Conservation (phyloP, 2,329 filamentous ascomycete species). For the Apiospora sp. region DNA sequence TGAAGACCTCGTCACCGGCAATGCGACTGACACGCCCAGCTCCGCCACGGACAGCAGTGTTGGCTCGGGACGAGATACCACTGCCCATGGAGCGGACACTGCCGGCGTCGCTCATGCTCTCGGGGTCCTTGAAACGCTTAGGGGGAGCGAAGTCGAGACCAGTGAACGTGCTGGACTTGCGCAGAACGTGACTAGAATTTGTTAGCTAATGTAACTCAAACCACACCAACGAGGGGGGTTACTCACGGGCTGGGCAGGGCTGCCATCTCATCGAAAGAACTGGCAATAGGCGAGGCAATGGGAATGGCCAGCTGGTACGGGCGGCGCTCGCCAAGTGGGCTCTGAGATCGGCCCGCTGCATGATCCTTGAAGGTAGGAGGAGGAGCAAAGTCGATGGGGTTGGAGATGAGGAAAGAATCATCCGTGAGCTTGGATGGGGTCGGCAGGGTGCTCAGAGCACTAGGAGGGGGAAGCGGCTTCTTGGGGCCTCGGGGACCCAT, state of each 20-base stretch:
- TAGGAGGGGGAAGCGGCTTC: slow-evolving; percentile 72
- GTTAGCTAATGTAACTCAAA: slow-evolving; percentile 35
- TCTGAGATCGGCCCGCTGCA: slow-evolving; percentile 72
- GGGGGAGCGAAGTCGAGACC: slow-evolving; percentile 83
- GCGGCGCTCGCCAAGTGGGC: slow-evolving; percentile 68
- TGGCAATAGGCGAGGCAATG: slow-evolving; percentile 79
- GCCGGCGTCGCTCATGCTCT: slow-evolving; percentile 70
- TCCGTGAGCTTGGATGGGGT: slow-evolving; percentile 87
- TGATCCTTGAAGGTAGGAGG: slow-evolving; percentile 72
- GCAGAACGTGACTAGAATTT: slow-evolving; percentile 67
- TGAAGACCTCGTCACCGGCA: slow-evolving; percentile 83
- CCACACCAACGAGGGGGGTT: neutral
- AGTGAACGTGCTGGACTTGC: slow-evolving; percentile 82
- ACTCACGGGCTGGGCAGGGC: slow-evolving; percentile 91
- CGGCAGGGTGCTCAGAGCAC: slow-evolving; percentile 77
- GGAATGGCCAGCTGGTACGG: slow-evolving; percentile 80
- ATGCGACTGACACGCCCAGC: slow-evolving; percentile 88
- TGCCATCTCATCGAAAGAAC: slow-evolving; percentile 86
- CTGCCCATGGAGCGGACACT: slow-evolving; percentile 77
- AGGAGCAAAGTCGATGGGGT: slow-evolving; percentile 86
- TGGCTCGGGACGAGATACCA: slow-evolving; percentile 76
- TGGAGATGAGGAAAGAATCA: slow-evolving; percentile 74
- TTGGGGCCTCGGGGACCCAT: slow-evolving; percentile 39
- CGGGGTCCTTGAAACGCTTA: slow-evolving; percentile 72
- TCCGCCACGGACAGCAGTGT: slow-evolving; percentile 78